A percentile compares a stretch with the other conserved stretches of the same genome.
Evolutionary conservation across 345 rosid species (phyloP).

Genomic region (Luvunga scandens): DNA sequence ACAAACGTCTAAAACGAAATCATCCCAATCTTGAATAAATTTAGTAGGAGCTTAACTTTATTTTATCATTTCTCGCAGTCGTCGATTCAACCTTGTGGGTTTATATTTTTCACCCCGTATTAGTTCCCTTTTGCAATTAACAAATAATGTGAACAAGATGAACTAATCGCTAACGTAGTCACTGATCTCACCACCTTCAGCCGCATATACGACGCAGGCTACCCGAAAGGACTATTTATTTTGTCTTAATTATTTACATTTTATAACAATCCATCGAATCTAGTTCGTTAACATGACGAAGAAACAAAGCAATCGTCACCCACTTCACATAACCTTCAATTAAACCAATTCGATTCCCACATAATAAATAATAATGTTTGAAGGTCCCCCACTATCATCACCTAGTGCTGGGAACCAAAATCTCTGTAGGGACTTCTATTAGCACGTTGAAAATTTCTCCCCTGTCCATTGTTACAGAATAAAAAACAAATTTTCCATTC

Average conservation of each 20-base stretch:
- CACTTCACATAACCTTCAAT: too few relatives aligned
- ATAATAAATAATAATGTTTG: neutral
- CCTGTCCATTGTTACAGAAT: neutral
- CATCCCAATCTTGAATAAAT: neutral
- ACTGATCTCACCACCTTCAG: too few relatives aligned
- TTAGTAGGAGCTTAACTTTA: too few relatives aligned
- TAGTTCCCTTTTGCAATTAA: too few relatives aligned
- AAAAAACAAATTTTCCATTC: neutral
- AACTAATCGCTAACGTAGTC: too few relatives aligned
- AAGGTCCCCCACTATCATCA: neutral
- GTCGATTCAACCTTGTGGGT: too few relatives aligned
- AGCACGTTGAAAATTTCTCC: conserved; percentile 1
- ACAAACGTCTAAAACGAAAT: neutral
- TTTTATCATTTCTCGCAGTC: too few relatives aligned
- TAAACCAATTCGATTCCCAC: neutral
- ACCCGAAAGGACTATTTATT: too few relatives aligned
- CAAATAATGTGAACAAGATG: too few relatives aligned
- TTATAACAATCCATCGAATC: neutral
- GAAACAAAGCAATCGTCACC: too few relatives aligned
- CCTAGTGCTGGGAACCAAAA: neutral
- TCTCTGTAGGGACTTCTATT: neutral
- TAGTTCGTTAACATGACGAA: neutral
- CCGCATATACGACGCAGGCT: too few relatives aligned
- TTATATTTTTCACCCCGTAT: too few relatives aligned
- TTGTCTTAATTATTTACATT: neutral